Base-by-base conservation (phyloP, 176 grass and related monocot genomes). In the Echinochloa phyllopogon region DNA sequence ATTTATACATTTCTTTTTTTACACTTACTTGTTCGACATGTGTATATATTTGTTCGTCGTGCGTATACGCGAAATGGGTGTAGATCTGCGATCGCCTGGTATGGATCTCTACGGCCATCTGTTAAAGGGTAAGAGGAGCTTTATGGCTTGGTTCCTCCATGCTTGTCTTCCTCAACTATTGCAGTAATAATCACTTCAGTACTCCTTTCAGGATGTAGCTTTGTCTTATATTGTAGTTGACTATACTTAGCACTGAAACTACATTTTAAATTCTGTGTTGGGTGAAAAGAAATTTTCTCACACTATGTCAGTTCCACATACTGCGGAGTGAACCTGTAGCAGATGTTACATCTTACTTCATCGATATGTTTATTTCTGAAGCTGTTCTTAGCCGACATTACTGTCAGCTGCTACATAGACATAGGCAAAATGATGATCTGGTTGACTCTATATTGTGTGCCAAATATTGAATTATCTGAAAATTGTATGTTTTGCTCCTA, bases 401-500 rank as follows among this genome's bases (percentile, higher is more conserved):
- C 18, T 82, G 20, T 76, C 18, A 60, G 50, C 37, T 27, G 14
- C 42, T 33, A 51, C 42, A 16, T n/a, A n/a, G n/a, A n/a, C n/a
- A n/a, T 23, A 73, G 70, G 27, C 49, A 49, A 38, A 27, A 40
- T 23, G 56, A 24, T 59, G 8, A 24, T 59, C 24, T 10, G 8
- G 24, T 59, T 24, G 56, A 58, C 0, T 58, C 20, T 57, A 41
- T 49, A 58, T 45, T 52, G 52, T 33, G 0, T 74, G 33, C 3
- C 18, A 15, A 85, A 74, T 29, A 80, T 10, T 75, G 15, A 60
- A 59, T 51, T 6, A 29, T 74, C 60, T 49, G 25, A 17, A 58
- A 25, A 48, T 57, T 65, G 14, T 12, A 29, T 43, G 42, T 29
- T 74, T 36, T 18, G 37, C 44, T 60, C 59, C 6, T 12, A 42